Conservation (phyloP, 257 asterid species). For the Lycium ferocissimum region DNA sequence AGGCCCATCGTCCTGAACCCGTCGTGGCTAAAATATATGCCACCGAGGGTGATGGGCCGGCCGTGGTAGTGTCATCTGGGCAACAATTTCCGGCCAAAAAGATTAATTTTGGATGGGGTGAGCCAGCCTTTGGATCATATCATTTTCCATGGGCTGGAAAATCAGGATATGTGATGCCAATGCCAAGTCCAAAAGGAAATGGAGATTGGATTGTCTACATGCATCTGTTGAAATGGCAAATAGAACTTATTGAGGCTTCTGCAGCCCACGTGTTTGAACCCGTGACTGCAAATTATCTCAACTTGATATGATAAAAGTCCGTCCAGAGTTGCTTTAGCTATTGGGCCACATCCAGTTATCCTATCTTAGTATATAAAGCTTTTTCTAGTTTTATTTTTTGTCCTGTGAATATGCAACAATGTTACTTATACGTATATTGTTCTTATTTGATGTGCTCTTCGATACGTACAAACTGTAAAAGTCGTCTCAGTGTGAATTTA, state of each 20-base stretch:
- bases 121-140: conserved; percentile 53
- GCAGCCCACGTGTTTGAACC: conserved; percentile 57
- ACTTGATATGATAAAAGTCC: background rate
- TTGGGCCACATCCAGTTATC: background rate
- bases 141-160: conserved; percentile 75
- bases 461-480: no score
- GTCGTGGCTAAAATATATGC: conserved; percentile 52
- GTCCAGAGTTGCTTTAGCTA: background rate
- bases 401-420: background rate
- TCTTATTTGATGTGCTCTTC: background rate
- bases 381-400: background rate
- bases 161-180: conserved; percentile 31
- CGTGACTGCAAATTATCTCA: conserved; percentile 47
- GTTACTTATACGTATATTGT: background rate
- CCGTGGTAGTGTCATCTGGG: conserved; percentile 71
- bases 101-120: conserved; percentile 20
- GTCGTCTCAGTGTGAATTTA: no score
- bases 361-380: background rate
- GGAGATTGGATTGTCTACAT: conserved; percentile 84
- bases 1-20: background rate
- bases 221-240: conserved; percentile 57
- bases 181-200: conserved; percentile 47
- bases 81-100: background rate
- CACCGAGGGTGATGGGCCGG: conserved; percentile 48
- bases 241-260: conserved; percentile 54